These are phyloP conservation scores for Tulasnella calospora DNA, from an alignment of 768 basidiomycete genomes.

Conservation along the genomic window DNA sequence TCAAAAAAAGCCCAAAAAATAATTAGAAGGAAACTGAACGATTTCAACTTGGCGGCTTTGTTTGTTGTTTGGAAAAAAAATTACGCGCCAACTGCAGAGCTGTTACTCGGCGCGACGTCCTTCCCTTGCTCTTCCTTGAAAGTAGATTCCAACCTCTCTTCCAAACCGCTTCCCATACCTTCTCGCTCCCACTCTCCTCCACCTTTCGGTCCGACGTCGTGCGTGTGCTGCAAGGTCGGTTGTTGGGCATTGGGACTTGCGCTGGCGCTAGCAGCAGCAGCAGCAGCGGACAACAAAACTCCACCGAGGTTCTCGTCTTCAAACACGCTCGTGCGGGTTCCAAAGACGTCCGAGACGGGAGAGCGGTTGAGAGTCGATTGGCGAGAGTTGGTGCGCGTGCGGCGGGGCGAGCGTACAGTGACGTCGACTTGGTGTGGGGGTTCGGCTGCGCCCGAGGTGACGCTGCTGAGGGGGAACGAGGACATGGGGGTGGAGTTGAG, in stretches of 20 bases:
- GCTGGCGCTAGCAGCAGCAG: not conserved
- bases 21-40: not conserved
- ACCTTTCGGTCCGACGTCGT: slow-evolving; percentile 43
- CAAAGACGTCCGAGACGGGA: slow-evolving; percentile 20
- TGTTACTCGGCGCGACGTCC: not conserved
- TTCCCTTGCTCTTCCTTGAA: slow-evolving; percentile 23
- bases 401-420: not conserved
- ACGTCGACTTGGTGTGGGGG: slow-evolving; percentile 50
- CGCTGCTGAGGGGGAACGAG: slow-evolving; percentile 62
- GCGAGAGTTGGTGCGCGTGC: slow-evolving; percentile 25
- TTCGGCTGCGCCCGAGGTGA: slow-evolving; percentile 65
- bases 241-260: not conserved
- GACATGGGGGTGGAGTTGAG: slow-evolving; percentile 70
- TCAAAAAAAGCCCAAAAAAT: not conserved
- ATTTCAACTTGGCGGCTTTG: not conserved
- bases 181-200: slow-evolving; percentile 85
- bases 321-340: not conserved
- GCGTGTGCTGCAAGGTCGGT: not conserved
- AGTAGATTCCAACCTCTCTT: slow-evolving; percentile 68
- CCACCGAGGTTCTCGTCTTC: not conserved
- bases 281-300: not conserved
- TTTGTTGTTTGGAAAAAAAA: not conserved
- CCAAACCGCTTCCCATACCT: slow-evolving; percentile 74
- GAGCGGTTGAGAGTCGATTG: slow-evolving; percentile 8
- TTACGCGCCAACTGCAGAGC: slow-evolving; percentile 1